Conservation (phyloP, 306 rosid genomes). For the Ammopiptanthus mongolicus region DNA sequence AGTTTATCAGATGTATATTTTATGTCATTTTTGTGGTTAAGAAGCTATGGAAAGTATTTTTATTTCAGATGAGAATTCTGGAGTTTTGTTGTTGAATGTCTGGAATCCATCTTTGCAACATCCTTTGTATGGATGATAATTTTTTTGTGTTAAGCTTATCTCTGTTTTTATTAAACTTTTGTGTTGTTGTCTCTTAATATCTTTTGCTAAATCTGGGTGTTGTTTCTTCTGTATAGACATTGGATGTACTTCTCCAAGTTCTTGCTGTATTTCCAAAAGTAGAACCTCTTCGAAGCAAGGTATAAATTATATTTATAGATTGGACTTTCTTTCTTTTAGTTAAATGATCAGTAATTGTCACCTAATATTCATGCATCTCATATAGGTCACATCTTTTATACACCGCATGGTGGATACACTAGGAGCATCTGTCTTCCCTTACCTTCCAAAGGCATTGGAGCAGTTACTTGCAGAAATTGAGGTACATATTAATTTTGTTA, state of each 20-base stretch:
- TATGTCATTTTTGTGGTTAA: not conserved
- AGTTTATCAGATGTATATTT: not conserved
- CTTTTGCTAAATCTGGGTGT: constrained; percentile 14
- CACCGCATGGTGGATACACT: constrained; percentile 97
- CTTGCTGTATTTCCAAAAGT: constrained; percentile 79
- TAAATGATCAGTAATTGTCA: constrained; percentile 11
- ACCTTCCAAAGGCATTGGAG: constrained; percentile 86
- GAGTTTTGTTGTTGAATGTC: not conserved
- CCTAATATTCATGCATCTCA: constrained; percentile 19
- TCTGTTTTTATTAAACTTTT: not conserved
- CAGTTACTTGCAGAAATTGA: constrained; percentile 85
- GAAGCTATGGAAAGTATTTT: not conserved
- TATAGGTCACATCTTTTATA: constrained; percentile 87
- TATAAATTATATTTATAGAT: constrained; percentile 22
- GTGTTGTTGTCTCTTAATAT: not conserved
- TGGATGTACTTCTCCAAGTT: constrained; percentile 92
- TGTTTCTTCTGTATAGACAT: constrained; percentile 44
- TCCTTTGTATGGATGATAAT: not conserved
- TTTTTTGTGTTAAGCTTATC: not conserved
- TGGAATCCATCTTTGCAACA: not conserved
- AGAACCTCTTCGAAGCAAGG: constrained; percentile 73
- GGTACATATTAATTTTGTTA: constrained; percentile 37
- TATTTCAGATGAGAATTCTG: not conserved
- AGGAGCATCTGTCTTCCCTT: constrained; percentile 86
- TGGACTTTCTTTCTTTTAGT: not conserved